phyloP scores from a whole-genome alignment of 23 red algal species.

The Cyanidium caldarium region DNA sequence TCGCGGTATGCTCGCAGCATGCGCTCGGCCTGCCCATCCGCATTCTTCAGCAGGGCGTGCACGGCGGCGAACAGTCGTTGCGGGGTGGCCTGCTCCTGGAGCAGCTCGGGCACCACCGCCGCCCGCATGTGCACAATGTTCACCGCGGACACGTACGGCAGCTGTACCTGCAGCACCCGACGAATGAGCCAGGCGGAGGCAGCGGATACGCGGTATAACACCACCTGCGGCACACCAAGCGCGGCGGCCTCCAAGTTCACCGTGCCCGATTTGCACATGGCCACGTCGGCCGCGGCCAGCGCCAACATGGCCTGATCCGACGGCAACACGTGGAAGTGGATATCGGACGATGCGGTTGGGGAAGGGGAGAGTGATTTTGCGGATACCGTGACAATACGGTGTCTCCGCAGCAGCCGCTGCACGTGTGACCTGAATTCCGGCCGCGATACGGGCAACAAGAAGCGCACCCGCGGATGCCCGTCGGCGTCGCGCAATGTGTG shows the following conservation, averaged over 20 bases:
- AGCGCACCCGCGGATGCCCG: background rate
- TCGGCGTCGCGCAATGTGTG: background rate
- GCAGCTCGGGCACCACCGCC: constrained; percentile 7
- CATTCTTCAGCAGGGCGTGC: background rate
- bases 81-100: constrained; percentile 11
- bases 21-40: background rate
- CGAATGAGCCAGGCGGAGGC: constrained; percentile 2
- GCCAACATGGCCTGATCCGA: background rate
- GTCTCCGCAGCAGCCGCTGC: background rate
- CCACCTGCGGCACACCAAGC: constrained; percentile 8
- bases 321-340: background rate
- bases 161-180: background rate
- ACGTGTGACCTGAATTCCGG: background rate
- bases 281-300: constrained; percentile 12
- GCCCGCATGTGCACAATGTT: constrained; percentile 7
- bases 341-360: background rate
- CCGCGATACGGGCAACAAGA: constrained; percentile 5
- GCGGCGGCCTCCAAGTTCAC: constrained; percentile 24
- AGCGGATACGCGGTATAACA: constrained; percentile 6
- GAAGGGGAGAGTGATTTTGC: no score
- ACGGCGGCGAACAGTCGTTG: background rate
- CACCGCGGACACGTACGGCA: constrained; percentile 13
- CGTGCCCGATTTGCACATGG: constrained; percentile 17
- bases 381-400: no score
- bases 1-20: background rate